A percentile compares a stretch with the other conserved stretches of the same genome.
Evolutionary conservation across 257 asterid species (phyloP).

Genomic region (Euphrasia confusa): DNA sequence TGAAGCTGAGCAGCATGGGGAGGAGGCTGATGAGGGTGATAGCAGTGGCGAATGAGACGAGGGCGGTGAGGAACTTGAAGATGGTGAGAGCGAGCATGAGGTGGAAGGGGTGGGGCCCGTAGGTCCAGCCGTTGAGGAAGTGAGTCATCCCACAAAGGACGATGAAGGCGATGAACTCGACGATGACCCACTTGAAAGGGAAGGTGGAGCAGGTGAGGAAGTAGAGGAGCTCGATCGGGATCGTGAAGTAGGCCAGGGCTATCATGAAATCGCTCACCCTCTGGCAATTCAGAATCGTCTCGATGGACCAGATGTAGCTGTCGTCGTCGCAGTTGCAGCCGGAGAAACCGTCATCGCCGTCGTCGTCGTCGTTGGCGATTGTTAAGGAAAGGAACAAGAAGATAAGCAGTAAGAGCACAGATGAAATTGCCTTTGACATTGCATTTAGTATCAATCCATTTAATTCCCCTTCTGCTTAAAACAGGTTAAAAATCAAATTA

Average conservation of each 20-base stretch:
- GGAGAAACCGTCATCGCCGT: conserved; percentile 19
- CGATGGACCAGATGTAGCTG: conserved; percentile 64
- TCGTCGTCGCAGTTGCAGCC: conserved; percentile 78
- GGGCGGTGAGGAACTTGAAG: conserved; percentile 77
- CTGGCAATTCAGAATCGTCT: conserved; percentile 61
- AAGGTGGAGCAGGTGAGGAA: conserved; percentile 72
- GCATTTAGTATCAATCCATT: conserved; percentile 44
- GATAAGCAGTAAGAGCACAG: conserved; percentile 37
- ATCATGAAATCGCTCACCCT: conserved; percentile 77
- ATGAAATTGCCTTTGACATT: conserved; percentile 54
- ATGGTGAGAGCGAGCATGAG: conserved; percentile 76
- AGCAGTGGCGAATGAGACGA: conserved; percentile 85
- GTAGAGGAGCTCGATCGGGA: conserved; percentile 89
- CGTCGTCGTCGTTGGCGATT: conserved; percentile 31
- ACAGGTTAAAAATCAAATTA: conserved; percentile 20
- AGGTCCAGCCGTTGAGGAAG: conserved; percentile 84
- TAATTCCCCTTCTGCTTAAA: conserved; percentile 21
- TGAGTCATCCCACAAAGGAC: conserved; percentile 96
- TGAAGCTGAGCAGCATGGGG: conserved; percentile 73
- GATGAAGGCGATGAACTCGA: conserved; percentile 79
- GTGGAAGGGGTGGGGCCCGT: conserved; percentile 79
- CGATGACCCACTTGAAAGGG: conserved; percentile 92
- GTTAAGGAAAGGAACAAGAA: conserved; percentile 33
- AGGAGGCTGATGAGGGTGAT: conserved; percentile 67
- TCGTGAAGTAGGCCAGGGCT: conserved; percentile 92